Percentiles rank a stretch among this genome's conserved stretches.
Evolutionary conservation across 768 basidiomycete species (phyloP).

Genomic region (Pleurotus platypus): DNA sequence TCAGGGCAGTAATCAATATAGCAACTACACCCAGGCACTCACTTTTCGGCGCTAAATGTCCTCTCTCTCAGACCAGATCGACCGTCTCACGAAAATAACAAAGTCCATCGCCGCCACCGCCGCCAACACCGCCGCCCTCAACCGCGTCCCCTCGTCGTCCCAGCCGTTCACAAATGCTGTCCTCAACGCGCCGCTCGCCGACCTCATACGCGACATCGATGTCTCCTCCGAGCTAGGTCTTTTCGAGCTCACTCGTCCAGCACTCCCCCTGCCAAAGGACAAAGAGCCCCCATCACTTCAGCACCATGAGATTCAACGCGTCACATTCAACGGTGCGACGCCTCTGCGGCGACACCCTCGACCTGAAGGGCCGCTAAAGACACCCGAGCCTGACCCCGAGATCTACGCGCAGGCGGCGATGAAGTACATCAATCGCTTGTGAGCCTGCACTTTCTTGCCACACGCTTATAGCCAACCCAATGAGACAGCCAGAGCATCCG

Average conservation of each 20-base stretch:
- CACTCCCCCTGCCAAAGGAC: slow-evolving; percentile 21
- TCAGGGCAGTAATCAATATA: background rate
- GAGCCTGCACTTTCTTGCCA: slow-evolving; percentile 22
- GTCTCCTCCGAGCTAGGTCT: slow-evolving; percentile 69
- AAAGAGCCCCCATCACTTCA: slow-evolving; percentile 17
- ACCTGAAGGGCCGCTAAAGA: slow-evolving; percentile 23
- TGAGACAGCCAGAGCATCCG: slow-evolving; percentile 33
- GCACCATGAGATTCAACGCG: slow-evolving; percentile 50
- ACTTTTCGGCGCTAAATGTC: slow-evolving; percentile 27
- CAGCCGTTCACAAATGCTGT: slow-evolving; percentile 65
- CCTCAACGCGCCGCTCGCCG: slow-evolving; percentile 58
- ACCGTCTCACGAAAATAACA: slow-evolving; percentile 55
- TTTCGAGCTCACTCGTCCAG: slow-evolving; percentile 50
- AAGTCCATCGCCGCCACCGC: slow-evolving; percentile 48
- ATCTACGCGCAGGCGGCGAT: slow-evolving; percentile 73
- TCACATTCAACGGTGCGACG: slow-evolving; percentile 67
- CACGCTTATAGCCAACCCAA: slow-evolving; percentile 7
- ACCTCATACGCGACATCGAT: slow-evolving; percentile 79
- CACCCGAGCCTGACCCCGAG: slow-evolving; percentile 59
- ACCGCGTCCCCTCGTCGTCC: slow-evolving; percentile 15
- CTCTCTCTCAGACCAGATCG: slow-evolving; percentile 63
- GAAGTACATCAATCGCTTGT: slow-evolving; percentile 79
- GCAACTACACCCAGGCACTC: background rate
- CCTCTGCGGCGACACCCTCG: slow-evolving; percentile 48
- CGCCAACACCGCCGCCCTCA: slow-evolving; percentile 20